A percentile compares a stretch with the other conserved stretches of the same genome.
Evolutionary conservation across 192 early-diverging fungal genomes (phyloP).

Genomic region (Piromyces finnis): DNA sequence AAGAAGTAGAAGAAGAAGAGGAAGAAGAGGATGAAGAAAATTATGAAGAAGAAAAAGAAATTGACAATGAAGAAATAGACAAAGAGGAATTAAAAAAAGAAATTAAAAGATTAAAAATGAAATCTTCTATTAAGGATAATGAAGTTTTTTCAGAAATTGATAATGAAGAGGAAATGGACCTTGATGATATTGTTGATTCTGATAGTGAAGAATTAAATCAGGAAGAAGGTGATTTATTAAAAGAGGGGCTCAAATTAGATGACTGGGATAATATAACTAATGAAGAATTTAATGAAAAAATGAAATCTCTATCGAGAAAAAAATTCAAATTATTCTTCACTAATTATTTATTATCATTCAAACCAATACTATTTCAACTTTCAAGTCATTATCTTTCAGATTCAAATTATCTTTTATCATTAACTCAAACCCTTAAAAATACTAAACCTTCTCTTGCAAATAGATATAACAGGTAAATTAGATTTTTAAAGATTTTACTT

Average conservation of each 20-base stretch:
- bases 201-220: not conserved
- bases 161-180: not conserved
- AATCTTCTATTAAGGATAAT: not conserved
- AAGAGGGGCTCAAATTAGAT: not conserved
- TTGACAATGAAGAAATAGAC: not conserved
- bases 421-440: not conserved
- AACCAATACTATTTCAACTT: not conserved
- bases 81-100: not conserved
- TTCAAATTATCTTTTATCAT: not conserved
- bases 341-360: not conserved
- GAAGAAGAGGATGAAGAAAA: too few relatives aligned
- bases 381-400: not conserved
- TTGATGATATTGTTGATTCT: not conserved
- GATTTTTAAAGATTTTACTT: too few relatives aligned
- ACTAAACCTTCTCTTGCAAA: not conserved
- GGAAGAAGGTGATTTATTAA: not conserved
- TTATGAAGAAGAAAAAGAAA: not conserved
- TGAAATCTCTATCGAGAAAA: not conserved
- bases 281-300: not conserved
- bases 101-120: not conserved
- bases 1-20: too few relatives aligned
- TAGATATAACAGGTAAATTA: not conserved
- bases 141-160: not conserved
- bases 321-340: not conserved
- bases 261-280: not conserved